Base-by-base conservation (phyloP, 768 basidiomycete species). In the Boletus eberwhitei region DNA sequence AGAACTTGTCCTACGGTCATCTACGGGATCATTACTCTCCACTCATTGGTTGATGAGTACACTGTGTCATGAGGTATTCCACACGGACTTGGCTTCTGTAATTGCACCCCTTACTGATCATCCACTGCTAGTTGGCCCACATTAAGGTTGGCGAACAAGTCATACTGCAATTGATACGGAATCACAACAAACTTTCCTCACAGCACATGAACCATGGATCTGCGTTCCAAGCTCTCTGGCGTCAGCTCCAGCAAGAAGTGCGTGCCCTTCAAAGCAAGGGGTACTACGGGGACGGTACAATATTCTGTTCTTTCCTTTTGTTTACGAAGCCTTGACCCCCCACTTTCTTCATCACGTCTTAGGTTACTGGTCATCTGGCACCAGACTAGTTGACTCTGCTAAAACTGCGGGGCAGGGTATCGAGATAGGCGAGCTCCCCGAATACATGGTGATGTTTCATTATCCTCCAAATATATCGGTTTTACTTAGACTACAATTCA, bases 301-400 rank as follows among this genome's bases (percentile, higher is more conserved):
- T 12, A 32, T 31, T 12, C 2, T 50, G 34, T 50, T 44, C n/a
- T 21, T 41, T 38, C 5, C 29, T 36, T 32, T 43, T 17, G n/a
- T 24, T 39, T 37, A 41, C 36, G 39, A 39, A n/a, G 13, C 24
- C 8, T 45, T 71, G 44, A 63, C 43, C 5, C 14, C 19, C 11
- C 35, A 21, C n/a, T 32, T 37, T 39, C 44, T 41, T 21, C 24
- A 2, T 39, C 14, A 3, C 5, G 17, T n/a, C 22, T 32, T 58
- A 92, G 89, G 90, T 9, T 89, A 85, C 63, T 93, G 89, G 88
- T 92, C 90, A 16, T 82, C 86, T 40, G 90, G 91, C 2, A 82
- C 72, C 16, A 80, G 88, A 44, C 75, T 93, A 13, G 75, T 75
- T 1, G 89, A 93, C 68, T 87, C 88, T 1, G 76, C 77, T 2